A percentile compares a stretch with the other conserved stretches of the same genome.
These are phyloP conservation scores for Aspergillus ellipticus DNA, from an alignment of 495 filamentous ascomycete species.

Conservation along the genomic window DNA sequence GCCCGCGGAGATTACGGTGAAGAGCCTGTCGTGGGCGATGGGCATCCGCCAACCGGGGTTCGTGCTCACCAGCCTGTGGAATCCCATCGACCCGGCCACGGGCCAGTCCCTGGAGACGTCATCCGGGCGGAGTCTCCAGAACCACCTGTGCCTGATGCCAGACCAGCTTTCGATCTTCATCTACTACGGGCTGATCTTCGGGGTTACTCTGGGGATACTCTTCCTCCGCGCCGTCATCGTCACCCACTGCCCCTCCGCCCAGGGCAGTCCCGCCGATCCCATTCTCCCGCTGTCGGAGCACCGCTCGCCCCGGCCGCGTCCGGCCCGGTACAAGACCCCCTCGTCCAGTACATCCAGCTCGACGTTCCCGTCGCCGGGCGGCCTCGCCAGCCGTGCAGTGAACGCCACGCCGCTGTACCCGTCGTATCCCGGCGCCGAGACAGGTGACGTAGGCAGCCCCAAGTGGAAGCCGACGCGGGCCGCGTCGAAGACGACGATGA, in stretches of 20 bases:
- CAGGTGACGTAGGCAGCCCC: constrained; percentile 17
- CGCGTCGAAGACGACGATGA: constrained; percentile 8
- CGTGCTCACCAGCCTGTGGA: constrained; percentile 83
- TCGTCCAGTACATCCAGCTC: constrained; percentile 40
- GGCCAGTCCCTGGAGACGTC: constrained; percentile 52
- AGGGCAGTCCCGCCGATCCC: constrained; percentile 15
- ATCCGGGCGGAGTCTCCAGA: constrained; percentile 63
- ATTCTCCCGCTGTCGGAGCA: constrained; percentile 38
- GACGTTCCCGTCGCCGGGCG: constrained; percentile 26
- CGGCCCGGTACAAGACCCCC: constrained; percentile 22
- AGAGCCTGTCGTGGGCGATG: constrained; percentile 93
- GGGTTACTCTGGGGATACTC: constrained; percentile 57
- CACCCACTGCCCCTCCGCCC: constrained; percentile 17
- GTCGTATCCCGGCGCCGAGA: constrained; percentile 26
- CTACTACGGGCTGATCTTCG: constrained; percentile 62
- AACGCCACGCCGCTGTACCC: constrained; percentile 25
- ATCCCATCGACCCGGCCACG: constrained; percentile 64
- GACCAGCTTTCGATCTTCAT: constrained; percentile 81
- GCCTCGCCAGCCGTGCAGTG: constrained; percentile 32
- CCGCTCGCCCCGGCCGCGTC: constrained; percentile 14
- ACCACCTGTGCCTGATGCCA: constrained; percentile 86
- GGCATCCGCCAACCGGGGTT: constrained; percentile 90
- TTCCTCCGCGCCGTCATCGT: constrained; percentile 58
- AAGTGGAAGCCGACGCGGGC: constrained; percentile 22
- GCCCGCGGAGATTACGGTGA: constrained; percentile 88